phyloP scores from a whole-genome alignment of 805 yeast species.

The Cyberlindnera meyerae region DNA sequence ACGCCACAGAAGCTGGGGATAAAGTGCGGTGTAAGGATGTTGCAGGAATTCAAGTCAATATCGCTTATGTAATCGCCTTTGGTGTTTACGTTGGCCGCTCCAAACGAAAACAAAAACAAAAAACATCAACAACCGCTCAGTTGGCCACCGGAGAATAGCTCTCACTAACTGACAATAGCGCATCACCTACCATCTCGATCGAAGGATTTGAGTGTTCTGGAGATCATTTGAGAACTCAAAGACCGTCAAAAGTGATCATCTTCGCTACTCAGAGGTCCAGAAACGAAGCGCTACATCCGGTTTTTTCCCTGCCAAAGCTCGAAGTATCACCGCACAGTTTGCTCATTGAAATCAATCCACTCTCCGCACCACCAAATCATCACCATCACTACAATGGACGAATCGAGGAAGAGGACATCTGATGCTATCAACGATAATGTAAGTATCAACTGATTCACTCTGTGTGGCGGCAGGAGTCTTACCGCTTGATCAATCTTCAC shows the following conservation, averaged over 20 bases:
- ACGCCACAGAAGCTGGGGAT: background rate
- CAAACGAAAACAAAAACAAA: conserved; percentile 13
- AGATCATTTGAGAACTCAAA: too few relatives aligned
- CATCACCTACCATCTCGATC: too few relatives aligned
- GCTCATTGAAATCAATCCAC: too few relatives aligned
- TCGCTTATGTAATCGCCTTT: conserved; percentile 1
- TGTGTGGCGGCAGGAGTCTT: too few relatives aligned
- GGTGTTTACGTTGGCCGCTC: conserved; percentile 5
- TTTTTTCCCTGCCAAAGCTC: too few relatives aligned
- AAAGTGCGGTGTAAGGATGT: conserved; percentile 1
- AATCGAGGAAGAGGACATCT: conserved; percentile 16
- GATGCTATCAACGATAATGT: conserved; percentile 14
- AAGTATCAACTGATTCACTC: conserved; percentile 2
- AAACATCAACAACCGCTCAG: conserved; percentile 11
- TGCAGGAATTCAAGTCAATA: background rate
- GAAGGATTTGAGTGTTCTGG: too few relatives aligned
- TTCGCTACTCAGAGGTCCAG: too few relatives aligned
- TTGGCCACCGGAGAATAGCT: too few relatives aligned
- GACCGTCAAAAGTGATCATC: too few relatives aligned
- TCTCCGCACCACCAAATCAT: background rate
- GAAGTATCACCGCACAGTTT: too few relatives aligned
- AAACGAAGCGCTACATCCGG: too few relatives aligned
- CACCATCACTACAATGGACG: conserved; percentile 4
- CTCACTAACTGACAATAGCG: too few relatives aligned
- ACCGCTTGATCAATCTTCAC: background rate